Base-by-base conservation (phyloP, 1,284 basidiomycete genomes). In the Pseudozyma sp. region DNA sequence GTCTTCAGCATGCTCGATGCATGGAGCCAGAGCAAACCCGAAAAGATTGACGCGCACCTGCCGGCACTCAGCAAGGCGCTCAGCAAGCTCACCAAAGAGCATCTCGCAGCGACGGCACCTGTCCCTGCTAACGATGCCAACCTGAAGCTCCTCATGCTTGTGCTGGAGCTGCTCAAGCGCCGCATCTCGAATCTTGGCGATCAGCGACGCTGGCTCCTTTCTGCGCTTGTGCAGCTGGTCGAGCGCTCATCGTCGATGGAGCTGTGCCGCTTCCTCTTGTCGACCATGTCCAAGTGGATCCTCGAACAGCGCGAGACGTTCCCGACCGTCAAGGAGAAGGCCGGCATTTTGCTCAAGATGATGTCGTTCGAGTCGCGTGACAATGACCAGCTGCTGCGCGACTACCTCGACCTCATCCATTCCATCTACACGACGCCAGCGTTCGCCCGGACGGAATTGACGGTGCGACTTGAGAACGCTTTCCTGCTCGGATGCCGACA, bases 311-410 rank as follows among this genome's bases (percentile, higher is more conserved):
- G 62, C 34, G 83, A 84, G 66, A 52, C 77, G 10, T 85, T 84
- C 75, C 94, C 95, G 1, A 94, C 92, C 0, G 92, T 94, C 88
- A 97, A 97, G 86, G 97, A 99, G 86, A 99, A 98, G 85, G 92
- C 95, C 0, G 90, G 89, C 34, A 86, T 99, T 37, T 85, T 99
- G 68, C 89, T 93, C 82, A 94, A 94, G 85, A 97, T 99, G 94
- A 89, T 90, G 33, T 88, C 89, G 17, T 97, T 93, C 83, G 96
- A 99, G 86, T 70, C 78, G 16, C 88, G 88, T 43, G 90, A 92
- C 49, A 90, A 90, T 68, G 87, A 88, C 31, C 89, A 78, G 11
- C 87, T 99, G 5, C 93, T 93, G 85, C 90, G 91, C 63, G 89
- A 91, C 52, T 99, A 94, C 83, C 88, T 99, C 65, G 91, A 94